Conservation (phyloP, 164 flowering plant genomes). For the Kingdonia uniflora region DNA sequence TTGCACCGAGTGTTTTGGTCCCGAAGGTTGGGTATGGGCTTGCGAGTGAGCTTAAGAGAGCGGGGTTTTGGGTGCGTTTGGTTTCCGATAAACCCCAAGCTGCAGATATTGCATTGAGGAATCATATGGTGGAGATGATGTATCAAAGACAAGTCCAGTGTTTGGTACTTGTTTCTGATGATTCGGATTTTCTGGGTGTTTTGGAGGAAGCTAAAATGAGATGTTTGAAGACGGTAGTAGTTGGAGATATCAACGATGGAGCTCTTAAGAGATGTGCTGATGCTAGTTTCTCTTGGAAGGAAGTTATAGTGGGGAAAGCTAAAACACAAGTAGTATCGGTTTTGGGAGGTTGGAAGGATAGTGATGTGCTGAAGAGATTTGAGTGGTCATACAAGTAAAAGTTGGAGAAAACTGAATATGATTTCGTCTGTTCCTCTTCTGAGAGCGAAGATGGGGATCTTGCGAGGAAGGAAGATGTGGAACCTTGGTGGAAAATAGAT, state of each 20-base stretch:
- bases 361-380: constrained; percentile 55
- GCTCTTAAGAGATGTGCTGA: constrained; percentile 69
- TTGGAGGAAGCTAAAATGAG: constrained; percentile 65
- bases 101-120: constrained; percentile 57
- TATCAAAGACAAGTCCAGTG: constrained; percentile 43
- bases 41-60: constrained; percentile 70
- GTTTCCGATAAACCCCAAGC: constrained; percentile 70
- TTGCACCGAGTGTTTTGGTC: constrained; percentile 46
- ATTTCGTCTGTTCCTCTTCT: constrained; percentile 15
- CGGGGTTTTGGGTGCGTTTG: constrained; percentile 56
- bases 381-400: constrained; percentile 77
- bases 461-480: constrained; percentile 16
- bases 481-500: constrained; percentile 67
- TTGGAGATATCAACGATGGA: constrained; percentile 62
- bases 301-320: constrained; percentile 67
- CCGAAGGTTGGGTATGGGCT: constrained; percentile 68
- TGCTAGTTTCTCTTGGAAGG: constrained; percentile 68
- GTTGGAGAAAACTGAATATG: constrained; percentile 16
- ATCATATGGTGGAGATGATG: constrained; percentile 68
- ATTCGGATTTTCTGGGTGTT: constrained; percentile 59
- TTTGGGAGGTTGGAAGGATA: constrained; percentile 71
- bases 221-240: constrained; percentile 73
- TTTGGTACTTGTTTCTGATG: constrained; percentile 79
- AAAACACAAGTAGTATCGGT: constrained; percentile 58
- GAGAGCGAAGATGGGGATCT: constrained; percentile 19